A percentile compares a stretch with the other conserved stretches of the same genome.
phyloP scores from a whole-genome alignment of 2,329 filamentous ascomycete genomes.

The Cylindrodendrum hubeiense region DNA sequence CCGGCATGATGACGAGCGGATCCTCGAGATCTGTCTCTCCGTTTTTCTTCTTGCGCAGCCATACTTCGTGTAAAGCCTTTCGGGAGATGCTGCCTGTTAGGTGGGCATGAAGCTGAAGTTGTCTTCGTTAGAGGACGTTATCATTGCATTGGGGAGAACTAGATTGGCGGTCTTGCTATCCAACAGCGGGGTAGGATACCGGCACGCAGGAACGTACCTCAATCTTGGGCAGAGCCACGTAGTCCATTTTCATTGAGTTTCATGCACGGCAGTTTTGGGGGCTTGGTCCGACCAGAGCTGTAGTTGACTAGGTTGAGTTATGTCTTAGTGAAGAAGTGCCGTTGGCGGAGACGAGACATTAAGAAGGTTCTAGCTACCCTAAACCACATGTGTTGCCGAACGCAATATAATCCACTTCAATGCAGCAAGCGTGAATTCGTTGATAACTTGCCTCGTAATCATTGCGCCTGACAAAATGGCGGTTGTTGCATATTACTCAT shows the following conservation, averaged over 20 bases:
- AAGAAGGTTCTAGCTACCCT: constrained; percentile 7
- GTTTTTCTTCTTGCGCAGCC: constrained; percentile 69
- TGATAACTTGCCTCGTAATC: too few relatives aligned
- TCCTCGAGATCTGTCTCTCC: constrained; percentile 71
- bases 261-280: neutral
- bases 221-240: constrained; percentile 65
- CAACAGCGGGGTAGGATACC: neutral
- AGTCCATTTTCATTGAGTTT: constrained; percentile 52
- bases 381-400: neutral
- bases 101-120: constrained; percentile 80
- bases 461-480: too few relatives aligned
- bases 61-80: constrained; percentile 79
- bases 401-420: neutral
- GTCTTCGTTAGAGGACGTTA: neutral
- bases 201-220: constrained; percentile 54
- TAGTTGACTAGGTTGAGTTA: neutral
- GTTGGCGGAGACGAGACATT: neutral
- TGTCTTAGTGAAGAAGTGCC: neutral
- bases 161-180: neutral
- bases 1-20: constrained; percentile 76
- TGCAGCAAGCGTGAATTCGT: too few relatives aligned
- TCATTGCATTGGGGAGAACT: neutral
- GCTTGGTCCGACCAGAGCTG: neutral
- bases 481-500: too few relatives aligned
- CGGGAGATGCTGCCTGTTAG: constrained; percentile 83